Evolutionary conservation across 345 rosid species (phyloP).

Genomic region (Adansonia digitata): DNA sequence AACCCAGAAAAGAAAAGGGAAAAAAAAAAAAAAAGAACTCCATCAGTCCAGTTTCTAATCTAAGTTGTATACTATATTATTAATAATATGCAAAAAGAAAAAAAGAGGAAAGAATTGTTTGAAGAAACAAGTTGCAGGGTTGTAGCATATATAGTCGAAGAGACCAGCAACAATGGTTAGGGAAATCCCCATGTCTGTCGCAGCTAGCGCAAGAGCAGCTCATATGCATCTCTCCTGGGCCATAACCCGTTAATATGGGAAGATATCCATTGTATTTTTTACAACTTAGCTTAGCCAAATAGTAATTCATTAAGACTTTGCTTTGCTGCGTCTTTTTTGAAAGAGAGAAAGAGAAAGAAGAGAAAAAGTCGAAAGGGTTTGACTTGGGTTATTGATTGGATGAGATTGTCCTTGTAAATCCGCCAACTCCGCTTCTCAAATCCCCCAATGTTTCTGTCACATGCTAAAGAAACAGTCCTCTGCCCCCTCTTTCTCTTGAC

Average conservation of each 20-base stretch:
- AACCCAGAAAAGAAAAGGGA: no score
- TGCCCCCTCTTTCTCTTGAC: background rate
- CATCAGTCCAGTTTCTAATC: background rate
- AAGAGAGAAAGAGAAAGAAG: background rate
- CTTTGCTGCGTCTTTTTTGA: background rate
- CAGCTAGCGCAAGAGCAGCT: no score
- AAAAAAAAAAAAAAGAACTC: no score
- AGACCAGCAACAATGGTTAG: background rate
- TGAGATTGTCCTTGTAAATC: background rate
- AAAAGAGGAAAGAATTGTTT: background rate
- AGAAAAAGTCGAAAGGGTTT: background rate
- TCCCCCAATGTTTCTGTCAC: constrained; percentile 4
- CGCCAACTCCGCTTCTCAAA: constrained; percentile 8
- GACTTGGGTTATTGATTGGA: background rate
- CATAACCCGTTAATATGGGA: no score
- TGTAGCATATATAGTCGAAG: background rate
- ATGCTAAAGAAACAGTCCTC: background rate
- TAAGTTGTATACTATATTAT: no score
- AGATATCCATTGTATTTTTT: background rate
- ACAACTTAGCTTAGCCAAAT: background rate
- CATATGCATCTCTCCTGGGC: no score
- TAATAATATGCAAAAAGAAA: no score
- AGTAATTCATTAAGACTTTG: no score
- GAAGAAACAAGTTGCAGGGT: background rate
- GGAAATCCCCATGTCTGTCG: no score